Percentiles rank a stretch among this genome's conserved stretches.
phyloP scores from a whole-genome alignment of 2,329 filamentous ascomycete species.

The Esteya vermicola region DNA sequence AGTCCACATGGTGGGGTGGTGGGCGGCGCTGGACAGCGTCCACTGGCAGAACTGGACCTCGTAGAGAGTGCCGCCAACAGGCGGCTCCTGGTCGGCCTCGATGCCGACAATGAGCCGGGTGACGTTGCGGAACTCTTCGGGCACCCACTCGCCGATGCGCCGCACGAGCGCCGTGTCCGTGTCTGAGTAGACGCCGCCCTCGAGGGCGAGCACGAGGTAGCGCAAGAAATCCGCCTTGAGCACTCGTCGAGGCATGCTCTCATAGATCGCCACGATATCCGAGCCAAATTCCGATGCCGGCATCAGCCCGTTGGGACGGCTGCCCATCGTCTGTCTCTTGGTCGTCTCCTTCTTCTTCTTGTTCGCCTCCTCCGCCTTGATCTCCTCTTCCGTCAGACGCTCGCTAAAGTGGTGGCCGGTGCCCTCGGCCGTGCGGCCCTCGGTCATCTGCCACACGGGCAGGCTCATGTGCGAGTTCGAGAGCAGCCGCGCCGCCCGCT shows the following conservation, averaged over 20 bases:
- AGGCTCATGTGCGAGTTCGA: not conserved
- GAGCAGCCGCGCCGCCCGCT: conserved; percentile 9
- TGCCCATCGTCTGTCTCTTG: not conserved
- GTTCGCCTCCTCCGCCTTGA: not conserved
- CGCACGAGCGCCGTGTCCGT: conserved; percentile 38
- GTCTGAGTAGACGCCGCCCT: conserved; percentile 38
- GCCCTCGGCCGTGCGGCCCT: not conserved
- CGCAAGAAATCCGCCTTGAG: conserved; percentile 14
- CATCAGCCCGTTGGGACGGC: not conserved
- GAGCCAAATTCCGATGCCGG: not conserved
- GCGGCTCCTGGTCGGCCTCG: conserved; percentile 16
- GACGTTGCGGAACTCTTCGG: conserved; percentile 7
- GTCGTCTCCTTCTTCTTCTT: no score
- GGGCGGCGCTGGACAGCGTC: conserved; percentile 19
- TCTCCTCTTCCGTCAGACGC: not conserved
- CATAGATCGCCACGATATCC: conserved; percentile 8
- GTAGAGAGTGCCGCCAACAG: conserved; percentile 14
- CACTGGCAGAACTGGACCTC: conserved; percentile 21
- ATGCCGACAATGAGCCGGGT: conserved; percentile 17
- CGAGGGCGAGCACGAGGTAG: conserved; percentile 15
- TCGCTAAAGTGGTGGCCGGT: not conserved
- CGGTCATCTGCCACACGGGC: not conserved
- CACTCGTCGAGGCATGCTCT: conserved; percentile 9
- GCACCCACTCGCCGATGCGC: conserved; percentile 25
- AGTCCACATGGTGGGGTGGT: conserved; percentile 16